Evolutionary conservation across 2,329 filamentous ascomycete genomes (phyloP).

Genomic region (Arthrobotrys megalospora): DNA sequence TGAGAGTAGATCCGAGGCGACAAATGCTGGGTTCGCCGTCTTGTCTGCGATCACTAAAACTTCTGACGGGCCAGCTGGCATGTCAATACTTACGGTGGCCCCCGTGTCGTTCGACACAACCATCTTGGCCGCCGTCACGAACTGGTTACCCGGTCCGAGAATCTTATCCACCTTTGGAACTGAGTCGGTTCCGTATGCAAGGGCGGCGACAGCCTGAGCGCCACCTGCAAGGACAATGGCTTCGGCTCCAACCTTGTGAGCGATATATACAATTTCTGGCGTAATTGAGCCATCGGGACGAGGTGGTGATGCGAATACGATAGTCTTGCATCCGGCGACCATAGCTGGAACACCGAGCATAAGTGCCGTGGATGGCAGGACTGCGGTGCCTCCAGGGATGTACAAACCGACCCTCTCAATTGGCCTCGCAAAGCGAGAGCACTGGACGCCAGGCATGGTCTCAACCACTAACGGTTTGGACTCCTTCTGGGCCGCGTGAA

Average conservation of each 20-base stretch:
- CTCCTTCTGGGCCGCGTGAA: conserved; percentile 92
- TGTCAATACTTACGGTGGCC: conserved; percentile 94
- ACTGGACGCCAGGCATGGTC: conserved; percentile 97
- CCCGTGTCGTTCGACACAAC: conserved; percentile 97
- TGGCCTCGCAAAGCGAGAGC: conserved; percentile 90
- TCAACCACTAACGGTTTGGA: conserved; percentile 86
- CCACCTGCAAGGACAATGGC: conserved; percentile 96
- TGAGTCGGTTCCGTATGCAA: conserved; percentile 97
- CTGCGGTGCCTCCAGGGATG: conserved; percentile 94
- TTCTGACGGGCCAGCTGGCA: conserved; percentile 97
- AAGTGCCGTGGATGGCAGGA: conserved; percentile 95
- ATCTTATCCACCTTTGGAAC: conserved; percentile 99
- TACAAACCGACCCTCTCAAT: conserved; percentile 98
- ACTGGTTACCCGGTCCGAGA: conserved; percentile 96
- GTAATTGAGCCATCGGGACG: conserved; percentile 90
- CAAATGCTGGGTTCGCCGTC: conserved; percentile 90
- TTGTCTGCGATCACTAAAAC: conserved; percentile 95
- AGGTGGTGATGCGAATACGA: conserved; percentile 92
- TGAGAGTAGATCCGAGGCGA: conserved; percentile 92
- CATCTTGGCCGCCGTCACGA: conserved; percentile 99
- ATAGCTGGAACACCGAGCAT: conserved; percentile 98
- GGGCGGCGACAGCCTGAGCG: conserved; percentile 93
- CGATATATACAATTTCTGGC: conserved; percentile 96
- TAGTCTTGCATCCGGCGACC: conserved; percentile 96
- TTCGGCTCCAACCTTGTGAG: conserved; percentile 95